Conservation (phyloP, 2,329 filamentous ascomycete genomes). For the Cyphellophora europaea region DNA sequence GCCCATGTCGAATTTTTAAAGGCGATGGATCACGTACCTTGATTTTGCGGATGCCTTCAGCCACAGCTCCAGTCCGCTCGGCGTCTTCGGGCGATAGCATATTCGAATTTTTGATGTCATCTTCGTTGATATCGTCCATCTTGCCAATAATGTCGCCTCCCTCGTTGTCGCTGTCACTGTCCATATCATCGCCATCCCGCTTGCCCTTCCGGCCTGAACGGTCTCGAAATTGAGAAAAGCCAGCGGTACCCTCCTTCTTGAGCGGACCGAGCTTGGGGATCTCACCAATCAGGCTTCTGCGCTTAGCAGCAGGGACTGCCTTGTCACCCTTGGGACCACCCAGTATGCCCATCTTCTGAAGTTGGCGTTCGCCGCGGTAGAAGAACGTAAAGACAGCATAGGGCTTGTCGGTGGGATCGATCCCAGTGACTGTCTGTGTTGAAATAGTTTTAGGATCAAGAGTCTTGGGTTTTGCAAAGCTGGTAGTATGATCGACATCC, state of each 20-base stretch:
- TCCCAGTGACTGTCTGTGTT: constrained; percentile 97
- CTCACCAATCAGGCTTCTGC: constrained; percentile 73
- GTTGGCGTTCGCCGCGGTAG: constrained; percentile 89
- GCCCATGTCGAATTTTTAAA: constrained; percentile 17
- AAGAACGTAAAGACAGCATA: constrained; percentile 98
- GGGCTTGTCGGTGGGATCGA: constrained; percentile 84
- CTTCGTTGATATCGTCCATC: constrained; percentile 53
- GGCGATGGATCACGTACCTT: constrained; percentile 39
- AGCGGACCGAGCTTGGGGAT: constrained; percentile 77
- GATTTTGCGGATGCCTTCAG: constrained; percentile 57
- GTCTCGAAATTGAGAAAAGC: constrained; percentile 82
- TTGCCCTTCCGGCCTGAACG: constrained; percentile 45
- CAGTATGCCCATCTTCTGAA: constrained; percentile 92
- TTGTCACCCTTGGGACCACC: constrained; percentile 57
- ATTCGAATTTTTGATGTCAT: constrained; percentile 38
- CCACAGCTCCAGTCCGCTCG: constrained; percentile 49
- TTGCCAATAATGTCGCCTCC: constrained; percentile 57
- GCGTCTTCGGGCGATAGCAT: constrained; percentile 53
- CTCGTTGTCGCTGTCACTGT: constrained; percentile 68
- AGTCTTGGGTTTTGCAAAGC: constrained; percentile 92
- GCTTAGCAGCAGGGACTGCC: constrained; percentile 56
- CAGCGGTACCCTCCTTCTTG: constrained; percentile 77
- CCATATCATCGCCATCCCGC: constrained; percentile 52
- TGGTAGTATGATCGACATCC: constrained; percentile 92
- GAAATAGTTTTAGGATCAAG: constrained; percentile 96